phyloP scores from a whole-genome alignment of 331 rosid species.

The Malus hybrid region DNA sequence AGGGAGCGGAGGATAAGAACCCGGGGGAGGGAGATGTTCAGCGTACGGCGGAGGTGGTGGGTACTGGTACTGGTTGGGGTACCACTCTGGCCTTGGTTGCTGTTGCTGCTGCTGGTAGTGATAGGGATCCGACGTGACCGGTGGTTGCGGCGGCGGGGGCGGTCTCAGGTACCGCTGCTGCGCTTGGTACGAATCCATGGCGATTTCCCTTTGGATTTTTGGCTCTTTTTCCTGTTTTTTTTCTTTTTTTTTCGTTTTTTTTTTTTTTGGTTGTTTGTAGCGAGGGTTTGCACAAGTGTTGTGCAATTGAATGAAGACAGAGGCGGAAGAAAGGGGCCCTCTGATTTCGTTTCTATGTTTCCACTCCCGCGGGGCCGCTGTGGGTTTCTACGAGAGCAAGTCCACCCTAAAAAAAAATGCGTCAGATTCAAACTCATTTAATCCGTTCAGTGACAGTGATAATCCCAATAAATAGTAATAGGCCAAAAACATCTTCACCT shows the following conservation, averaged over 20 bases:
- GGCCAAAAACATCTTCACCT: too few species aligned
- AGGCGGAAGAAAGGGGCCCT: not conserved
- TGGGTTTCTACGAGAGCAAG: not conserved
- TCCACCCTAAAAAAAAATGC: too few species aligned
- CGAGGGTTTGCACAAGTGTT: slow-evolving; percentile 3
- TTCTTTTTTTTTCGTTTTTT: not conserved
- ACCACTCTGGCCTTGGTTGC: slow-evolving; percentile 70
- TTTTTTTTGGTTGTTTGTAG: not conserved
- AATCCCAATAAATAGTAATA: too few species aligned
- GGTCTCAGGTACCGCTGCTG: slow-evolving; percentile 57
- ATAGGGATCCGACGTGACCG: slow-evolving; percentile 57
- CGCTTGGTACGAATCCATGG: slow-evolving; percentile 77
- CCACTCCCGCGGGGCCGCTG: not conserved
- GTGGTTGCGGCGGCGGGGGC: slow-evolving; percentile 43
- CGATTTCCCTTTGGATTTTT: not conserved
- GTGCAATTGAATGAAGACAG: not conserved
- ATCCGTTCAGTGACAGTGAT: too few species aligned
- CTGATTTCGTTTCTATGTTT: not conserved
- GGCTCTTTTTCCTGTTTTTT: not conserved
- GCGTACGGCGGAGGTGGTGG: slow-evolving; percentile 46
- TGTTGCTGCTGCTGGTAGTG: slow-evolving; percentile 43
- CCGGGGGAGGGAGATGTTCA: slow-evolving; percentile 37
- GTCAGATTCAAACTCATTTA: too few species aligned
- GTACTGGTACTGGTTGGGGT: slow-evolving; percentile 64
- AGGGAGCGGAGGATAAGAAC: slow-evolving; percentile 50